Conservation (phyloP, 1,284 basidiomycete species). For the Wolfiporia cocos region DNA sequence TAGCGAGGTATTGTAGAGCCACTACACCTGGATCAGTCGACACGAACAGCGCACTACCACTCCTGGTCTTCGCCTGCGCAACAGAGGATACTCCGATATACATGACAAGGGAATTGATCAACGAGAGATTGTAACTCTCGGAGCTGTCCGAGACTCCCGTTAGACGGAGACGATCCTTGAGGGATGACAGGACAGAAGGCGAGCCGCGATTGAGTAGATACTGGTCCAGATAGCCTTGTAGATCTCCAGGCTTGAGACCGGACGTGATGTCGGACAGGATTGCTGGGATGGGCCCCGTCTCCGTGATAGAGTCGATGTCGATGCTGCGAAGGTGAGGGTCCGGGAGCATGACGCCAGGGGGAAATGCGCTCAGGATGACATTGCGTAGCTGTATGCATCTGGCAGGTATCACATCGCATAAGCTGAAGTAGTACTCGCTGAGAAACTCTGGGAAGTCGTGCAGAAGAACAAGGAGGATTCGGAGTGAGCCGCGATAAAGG, state of each 20-base stretch:
- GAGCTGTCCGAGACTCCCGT: conserved; percentile 43
- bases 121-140: conserved; percentile 81
- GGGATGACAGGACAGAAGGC: conserved; percentile 66
- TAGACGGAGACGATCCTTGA: conserved; percentile 74
- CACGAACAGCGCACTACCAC: conserved; percentile 75
- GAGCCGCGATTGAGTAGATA: conserved; percentile 70
- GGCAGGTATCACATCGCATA: conserved; percentile 89
- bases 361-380: conserved; percentile 94
- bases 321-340: conserved; percentile 80
- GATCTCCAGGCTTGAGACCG: conserved; percentile 73
- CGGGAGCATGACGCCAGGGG: conserved; percentile 79
- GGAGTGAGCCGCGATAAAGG: conserved; percentile 89
- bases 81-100: conserved; percentile 90
- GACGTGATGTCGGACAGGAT: conserved; percentile 89
- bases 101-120: conserved; percentile 93
- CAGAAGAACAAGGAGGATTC: conserved; percentile 89
- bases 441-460: conserved; percentile 99
- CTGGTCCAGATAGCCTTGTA: conserved; percentile 76
- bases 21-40: conserved; percentile 78
- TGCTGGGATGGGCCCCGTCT: conserved; percentile 87
- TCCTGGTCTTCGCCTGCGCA: conserved; percentile 77
- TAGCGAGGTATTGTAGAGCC: conserved; percentile 76
- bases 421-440: conserved; percentile 92
- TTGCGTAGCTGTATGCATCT: conserved; percentile 96
- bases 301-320: conserved; percentile 69